These are phyloP conservation scores for Saksenaea oblongispora DNA, from an alignment of 371 early-diverging fungal species.

Conservation along the genomic window DNA sequence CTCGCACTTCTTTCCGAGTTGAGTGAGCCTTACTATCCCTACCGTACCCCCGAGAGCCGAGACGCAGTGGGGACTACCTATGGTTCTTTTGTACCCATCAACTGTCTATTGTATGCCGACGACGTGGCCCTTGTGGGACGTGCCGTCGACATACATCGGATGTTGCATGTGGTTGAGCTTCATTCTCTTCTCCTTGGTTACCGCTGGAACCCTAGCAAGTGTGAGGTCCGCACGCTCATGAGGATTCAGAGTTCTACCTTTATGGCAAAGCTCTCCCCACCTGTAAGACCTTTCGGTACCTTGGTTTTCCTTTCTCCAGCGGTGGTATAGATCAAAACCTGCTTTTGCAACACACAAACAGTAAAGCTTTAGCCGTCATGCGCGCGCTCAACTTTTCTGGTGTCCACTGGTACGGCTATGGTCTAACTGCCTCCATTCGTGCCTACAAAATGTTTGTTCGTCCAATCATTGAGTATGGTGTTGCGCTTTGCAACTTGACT, in stretches of 20 bases:
- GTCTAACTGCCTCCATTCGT: too few relatives aligned
- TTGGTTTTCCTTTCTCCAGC: conserved; percentile 7
- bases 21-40: too few relatives aligned
- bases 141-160: conserved; percentile 1
- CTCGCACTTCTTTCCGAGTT: too few relatives aligned
- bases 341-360: not conserved
- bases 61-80: too few relatives aligned
- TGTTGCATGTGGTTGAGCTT: conserved; percentile 14
- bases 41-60: too few relatives aligned
- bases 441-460: conserved; percentile 4
- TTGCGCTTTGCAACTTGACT: conserved; percentile 8
- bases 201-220: conserved; percentile 33
- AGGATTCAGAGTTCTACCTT: not conserved
- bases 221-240: conserved; percentile 15
- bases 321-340: conserved; percentile 5
- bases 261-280: conserved; percentile 4
- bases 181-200: conserved; percentile 23
- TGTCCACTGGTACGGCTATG: too few relatives aligned
- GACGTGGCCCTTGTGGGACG: conserved; percentile 31
- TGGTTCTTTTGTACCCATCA: too few relatives aligned
- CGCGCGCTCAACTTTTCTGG: not conserved
- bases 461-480: conserved; percentile 19
- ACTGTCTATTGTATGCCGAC: too few relatives aligned
- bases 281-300: not conserved
- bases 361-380: conserved; percentile 1